Conservation (phyloP, 768 basidiomycete species). For the Hygrocybe punicea region DNA sequence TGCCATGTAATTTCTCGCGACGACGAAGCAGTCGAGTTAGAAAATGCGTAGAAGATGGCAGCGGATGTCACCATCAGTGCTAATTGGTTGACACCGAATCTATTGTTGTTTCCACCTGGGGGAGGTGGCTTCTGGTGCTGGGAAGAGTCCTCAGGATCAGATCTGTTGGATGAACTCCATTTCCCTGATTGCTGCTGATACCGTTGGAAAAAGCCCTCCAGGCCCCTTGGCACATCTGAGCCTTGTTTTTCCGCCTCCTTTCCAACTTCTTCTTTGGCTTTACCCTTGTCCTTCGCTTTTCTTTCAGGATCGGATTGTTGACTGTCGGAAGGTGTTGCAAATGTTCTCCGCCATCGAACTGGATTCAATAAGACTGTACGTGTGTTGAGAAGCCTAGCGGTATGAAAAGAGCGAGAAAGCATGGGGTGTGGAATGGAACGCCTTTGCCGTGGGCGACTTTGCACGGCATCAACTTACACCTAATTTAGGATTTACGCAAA, state of each 20-base stretch:
- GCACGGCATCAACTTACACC: no score
- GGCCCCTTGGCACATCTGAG: slow-evolving; percentile 55
- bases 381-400: neutral
- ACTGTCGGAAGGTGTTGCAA: slow-evolving; percentile 1
- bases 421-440: neutral
- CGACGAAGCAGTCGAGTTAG: slow-evolving; percentile 48
- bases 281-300: slow-evolving; percentile 16
- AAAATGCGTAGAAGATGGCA: slow-evolving; percentile 64
- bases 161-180: slow-evolving; percentile 32
- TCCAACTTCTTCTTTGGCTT: slow-evolving; percentile 38
- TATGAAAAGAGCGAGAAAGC: slow-evolving; percentile 7
- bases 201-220: slow-evolving; percentile 79
- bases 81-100: slow-evolving; percentile 57
- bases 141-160: slow-evolving; percentile 33
- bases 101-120: slow-evolving; percentile 46
- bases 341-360: neutral
- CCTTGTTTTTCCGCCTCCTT: slow-evolving; percentile 14
- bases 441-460: neutral
- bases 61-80: slow-evolving; percentile 51
- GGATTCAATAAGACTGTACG: neutral
- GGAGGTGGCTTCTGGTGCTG: slow-evolving; percentile 44
- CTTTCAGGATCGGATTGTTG: neutral
- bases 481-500: no score
- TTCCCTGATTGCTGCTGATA: slow-evolving; percentile 43
- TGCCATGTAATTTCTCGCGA: slow-evolving; percentile 98